Evolutionary conservation across 805 yeast genomes (phyloP).

Genomic region (Pichia cabralensis): DNA sequence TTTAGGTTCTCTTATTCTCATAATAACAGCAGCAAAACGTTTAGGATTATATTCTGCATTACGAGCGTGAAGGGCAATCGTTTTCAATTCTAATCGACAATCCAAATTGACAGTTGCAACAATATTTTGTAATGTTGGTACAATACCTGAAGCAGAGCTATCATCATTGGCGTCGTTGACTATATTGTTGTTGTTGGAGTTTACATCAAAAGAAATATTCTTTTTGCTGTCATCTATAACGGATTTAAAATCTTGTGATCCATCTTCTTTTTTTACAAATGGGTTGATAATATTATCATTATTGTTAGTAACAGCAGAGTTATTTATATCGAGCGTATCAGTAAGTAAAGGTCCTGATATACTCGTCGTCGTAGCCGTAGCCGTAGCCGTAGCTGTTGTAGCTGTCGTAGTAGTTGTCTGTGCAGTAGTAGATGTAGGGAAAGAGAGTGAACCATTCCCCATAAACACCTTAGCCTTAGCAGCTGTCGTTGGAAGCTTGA

Average conservation of each 20-base stretch:
- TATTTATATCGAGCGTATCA: no score
- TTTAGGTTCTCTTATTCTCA: slow-evolving; percentile 98
- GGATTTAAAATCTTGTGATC: no score
- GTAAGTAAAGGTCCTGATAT: no score
- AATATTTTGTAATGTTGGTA: slow-evolving; percentile 90
- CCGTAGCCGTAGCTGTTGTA: no score
- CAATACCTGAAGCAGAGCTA: slow-evolving; percentile 85
- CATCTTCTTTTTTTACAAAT: no score
- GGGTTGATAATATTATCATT: no score
- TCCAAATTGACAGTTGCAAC: slow-evolving; percentile 97
- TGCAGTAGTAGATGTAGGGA: slow-evolving; percentile 30
- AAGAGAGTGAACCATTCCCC: slow-evolving; percentile 53
- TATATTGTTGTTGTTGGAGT: neutral
- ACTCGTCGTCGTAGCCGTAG: no score
- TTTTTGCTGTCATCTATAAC: no score
- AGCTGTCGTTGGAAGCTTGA: slow-evolving; percentile 68
- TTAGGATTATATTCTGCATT: slow-evolving; percentile 98
- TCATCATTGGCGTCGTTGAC: slow-evolving; percentile 47
- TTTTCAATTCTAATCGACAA: slow-evolving; percentile 89
- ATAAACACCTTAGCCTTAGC: slow-evolving; percentile 68
- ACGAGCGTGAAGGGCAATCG: slow-evolving; percentile 97
- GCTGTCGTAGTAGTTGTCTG: no score
- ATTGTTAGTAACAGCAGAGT: no score
- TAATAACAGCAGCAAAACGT: slow-evolving; percentile 98
- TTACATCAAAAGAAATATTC: neutral